Evolutionary conservation across 73 alveolate species (phyloP).

Genomic region (Paramecium caudatum): DNA sequence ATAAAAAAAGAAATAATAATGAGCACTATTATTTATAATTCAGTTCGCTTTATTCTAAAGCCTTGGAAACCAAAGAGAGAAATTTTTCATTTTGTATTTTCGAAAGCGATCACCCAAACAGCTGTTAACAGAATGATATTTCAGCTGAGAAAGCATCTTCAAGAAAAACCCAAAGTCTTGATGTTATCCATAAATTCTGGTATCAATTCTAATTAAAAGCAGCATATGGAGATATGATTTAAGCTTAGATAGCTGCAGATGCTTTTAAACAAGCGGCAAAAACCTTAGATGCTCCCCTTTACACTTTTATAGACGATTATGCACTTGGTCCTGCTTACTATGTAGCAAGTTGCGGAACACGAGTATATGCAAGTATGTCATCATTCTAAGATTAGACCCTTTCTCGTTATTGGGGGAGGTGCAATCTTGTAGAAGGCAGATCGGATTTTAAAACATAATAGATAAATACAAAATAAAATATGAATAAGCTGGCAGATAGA

Average conservation of each 20-base stretch:
- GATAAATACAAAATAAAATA: neutral
- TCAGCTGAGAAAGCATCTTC: neutral
- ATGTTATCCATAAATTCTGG: constrained; percentile 33
- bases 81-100: neutral
- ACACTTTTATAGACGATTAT: constrained; percentile 27
- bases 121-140: neutral
- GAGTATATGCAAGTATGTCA: constrained; percentile 56
- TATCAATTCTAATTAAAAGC: neutral
- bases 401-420: neutral
- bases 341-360: constrained; percentile 50
- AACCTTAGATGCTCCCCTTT: constrained; percentile 28
- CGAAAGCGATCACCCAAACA: neutral
- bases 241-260: constrained; percentile 39
- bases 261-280: neutral
- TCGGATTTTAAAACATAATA: neutral
- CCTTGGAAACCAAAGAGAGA: neutral
- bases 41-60: neutral
- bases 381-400: neutral
- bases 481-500: neutral
- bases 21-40: neutral
- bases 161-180: constrained; percentile 37
- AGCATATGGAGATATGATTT: neutral
- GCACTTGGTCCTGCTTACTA: constrained; percentile 53
- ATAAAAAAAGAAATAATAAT: too few species aligned
- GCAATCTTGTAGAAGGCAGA: neutral